These are phyloP conservation scores for Microbotryum lychnidis-dioicae DNA, from an alignment of 1,284 basidiomycete species.

Conservation along the genomic window DNA sequence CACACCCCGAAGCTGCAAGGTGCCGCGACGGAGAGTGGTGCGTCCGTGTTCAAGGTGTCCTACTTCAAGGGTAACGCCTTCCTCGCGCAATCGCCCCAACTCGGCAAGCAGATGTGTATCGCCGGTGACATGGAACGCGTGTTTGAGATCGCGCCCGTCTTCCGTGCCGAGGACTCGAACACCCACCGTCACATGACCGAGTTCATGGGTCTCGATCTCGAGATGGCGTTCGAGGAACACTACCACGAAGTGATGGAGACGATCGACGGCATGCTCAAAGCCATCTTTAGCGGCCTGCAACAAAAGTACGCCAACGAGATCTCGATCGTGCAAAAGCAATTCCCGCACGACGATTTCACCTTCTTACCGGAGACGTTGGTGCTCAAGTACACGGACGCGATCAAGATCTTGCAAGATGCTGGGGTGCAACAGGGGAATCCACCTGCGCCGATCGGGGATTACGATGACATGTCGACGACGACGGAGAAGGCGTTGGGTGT, in stretches of 20 bases:
- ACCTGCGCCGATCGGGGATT: constrained; percentile 37
- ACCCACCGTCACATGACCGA: constrained; percentile 98
- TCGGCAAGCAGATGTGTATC: constrained; percentile 99
- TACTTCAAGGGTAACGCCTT: constrained; percentile 96
- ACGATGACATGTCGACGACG: constrained; percentile 85
- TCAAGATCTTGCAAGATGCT: constrained; percentile 53
- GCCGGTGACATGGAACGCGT: constrained; percentile 96
- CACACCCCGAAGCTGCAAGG: constrained; percentile 97
- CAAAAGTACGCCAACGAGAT: constrained; percentile 72
- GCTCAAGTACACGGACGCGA: constrained; percentile 77
- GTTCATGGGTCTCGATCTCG: constrained; percentile 96
- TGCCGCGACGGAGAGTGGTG: constrained; percentile 92
- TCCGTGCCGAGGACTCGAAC: constrained; percentile 97
- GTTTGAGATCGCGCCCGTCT: constrained; percentile 91
- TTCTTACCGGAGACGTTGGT: constrained; percentile 43
- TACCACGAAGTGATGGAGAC: constrained; percentile 91
- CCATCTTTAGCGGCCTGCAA: constrained; percentile 74
- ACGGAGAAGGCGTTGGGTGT: constrained; percentile 87
- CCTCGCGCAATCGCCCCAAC: constrained; percentile 92
- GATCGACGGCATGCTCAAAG: constrained; percentile 71
- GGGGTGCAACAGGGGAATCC: constrained; percentile 36
- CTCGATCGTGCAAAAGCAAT: constrained; percentile 71
- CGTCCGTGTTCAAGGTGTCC: constrained; percentile 93
- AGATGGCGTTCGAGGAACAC: constrained; percentile 97
- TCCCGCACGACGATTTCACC: constrained; percentile 60